A percentile compares a stretch with the other conserved stretches of the same genome.
Evolutionary conservation across 768 basidiomycete genomes (phyloP).

Genomic region (Russula sp.): DNA sequence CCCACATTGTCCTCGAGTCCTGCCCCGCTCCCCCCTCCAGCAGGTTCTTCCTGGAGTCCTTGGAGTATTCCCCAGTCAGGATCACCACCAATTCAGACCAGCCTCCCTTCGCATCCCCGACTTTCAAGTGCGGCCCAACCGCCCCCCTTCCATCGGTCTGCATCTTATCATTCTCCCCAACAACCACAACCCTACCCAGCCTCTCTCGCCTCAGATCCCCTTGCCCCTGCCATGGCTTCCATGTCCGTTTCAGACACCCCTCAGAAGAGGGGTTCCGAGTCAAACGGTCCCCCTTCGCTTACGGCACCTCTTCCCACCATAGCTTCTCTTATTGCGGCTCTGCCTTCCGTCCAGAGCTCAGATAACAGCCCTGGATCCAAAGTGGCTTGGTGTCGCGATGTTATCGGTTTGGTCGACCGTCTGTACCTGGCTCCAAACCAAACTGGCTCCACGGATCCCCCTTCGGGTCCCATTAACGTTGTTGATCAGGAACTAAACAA

Average conservation of each 20-base stretch:
- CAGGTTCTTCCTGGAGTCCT: slow-evolving; percentile 26
- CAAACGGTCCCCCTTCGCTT: slow-evolving; percentile 40
- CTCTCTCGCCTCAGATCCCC: slow-evolving; percentile 11
- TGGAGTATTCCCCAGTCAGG: slow-evolving; percentile 29
- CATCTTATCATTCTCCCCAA: neutral
- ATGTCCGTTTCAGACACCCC: slow-evolving; percentile 26
- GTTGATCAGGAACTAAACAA: slow-evolving; percentile 53
- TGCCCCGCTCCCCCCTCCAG: slow-evolving; percentile 25
- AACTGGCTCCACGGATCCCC: slow-evolving; percentile 34
- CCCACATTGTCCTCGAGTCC: slow-evolving; percentile 10
- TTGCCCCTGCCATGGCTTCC: slow-evolving; percentile 23
- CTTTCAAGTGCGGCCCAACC: slow-evolving; percentile 23
- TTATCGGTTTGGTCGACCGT: slow-evolving; percentile 72
- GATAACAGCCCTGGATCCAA: slow-evolving; percentile 53
- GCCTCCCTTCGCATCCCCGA: slow-evolving; percentile 26
- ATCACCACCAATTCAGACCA: slow-evolving; percentile 26
- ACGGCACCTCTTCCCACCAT: slow-evolving; percentile 67
- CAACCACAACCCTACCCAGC: slow-evolving; percentile 1
- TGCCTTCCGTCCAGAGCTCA: slow-evolving; percentile 48
- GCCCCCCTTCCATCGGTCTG: neutral
- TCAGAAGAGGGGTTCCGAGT: slow-evolving; percentile 23
- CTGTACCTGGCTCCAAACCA: slow-evolving; percentile 24
- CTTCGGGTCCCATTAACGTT: slow-evolving; percentile 47
- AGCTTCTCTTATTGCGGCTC: slow-evolving; percentile 47
- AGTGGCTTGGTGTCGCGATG: slow-evolving; percentile 77